Base-by-base conservation (phyloP, 208 protist species). In the Leishmania guyanensis region DNA sequence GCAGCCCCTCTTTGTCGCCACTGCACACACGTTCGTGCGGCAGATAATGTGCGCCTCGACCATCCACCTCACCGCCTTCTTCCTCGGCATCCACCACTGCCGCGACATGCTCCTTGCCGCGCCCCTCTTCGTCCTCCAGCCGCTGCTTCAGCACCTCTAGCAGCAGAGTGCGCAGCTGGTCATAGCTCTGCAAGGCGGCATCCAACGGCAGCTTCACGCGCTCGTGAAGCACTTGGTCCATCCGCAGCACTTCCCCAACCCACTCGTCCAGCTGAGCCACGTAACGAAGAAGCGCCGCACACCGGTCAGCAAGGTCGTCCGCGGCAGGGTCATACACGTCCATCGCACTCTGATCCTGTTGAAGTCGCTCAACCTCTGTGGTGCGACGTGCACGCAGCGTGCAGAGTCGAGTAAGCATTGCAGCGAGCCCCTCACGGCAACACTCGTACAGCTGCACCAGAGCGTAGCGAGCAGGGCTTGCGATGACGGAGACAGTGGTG, bases 291-390 rank as follows among this genome's bases (percentile, higher is more conserved):
- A 91, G 85, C 43, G 85, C 82, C 50, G 66, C 62, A 0, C 79
- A 80, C 56, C 88, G 81, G 8, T 9, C 50, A 16, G 51, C 46
- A 17, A 87, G 75, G n/a, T 86, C 84, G 43, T 87, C 86, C 5
- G 77, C 78, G 6, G 86, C 80, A 0, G 90, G 90, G 51, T 93
- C 90, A 69, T 93, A 93, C 29, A 70, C 74, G 66, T 93, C 90
- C 56, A 93, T 80, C 3, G 26, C 64, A 9, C 64, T 43, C 33
- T 84, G 75, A 50, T 81, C 80, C 2, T 80, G 71, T 65, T 86
- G 84, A 33, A 93, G 66, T 1, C 75, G 50, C 22, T 81, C 83
- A 26, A 86, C 85, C 60, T 90, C 88, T 17, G 81, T 83, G 56
- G 80, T 77, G 58, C 86, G 88, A 36, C 71, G 85, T 2, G 84